These are phyloP conservation scores for Ascodesmis nigricans DNA, from an alignment of 495 filamentous ascomycete genomes.

Conservation along the genomic window DNA sequence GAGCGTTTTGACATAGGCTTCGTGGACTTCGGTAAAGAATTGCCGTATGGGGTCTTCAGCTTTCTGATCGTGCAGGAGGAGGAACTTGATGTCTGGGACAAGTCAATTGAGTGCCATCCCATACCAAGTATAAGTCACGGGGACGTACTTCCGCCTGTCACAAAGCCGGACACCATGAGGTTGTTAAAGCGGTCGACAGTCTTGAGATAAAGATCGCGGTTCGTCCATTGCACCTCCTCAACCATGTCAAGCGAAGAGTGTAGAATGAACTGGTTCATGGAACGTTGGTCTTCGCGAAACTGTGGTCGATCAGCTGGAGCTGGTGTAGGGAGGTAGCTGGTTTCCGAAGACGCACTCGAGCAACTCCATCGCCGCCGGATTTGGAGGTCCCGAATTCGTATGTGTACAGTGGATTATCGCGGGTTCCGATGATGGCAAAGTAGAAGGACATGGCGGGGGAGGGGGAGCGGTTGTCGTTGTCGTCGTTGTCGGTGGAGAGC, in stretches of 20 bases:
- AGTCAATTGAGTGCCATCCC: too few relatives aligned
- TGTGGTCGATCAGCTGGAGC: conserved; percentile 1
- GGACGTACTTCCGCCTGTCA: conserved; percentile 46
- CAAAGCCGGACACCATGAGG: conserved; percentile 74
- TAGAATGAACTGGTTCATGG: conserved; percentile 94
- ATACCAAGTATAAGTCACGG: neutral
- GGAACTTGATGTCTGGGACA: conserved; percentile 45
- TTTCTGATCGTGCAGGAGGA: conserved; percentile 73
- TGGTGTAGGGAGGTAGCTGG: neutral
- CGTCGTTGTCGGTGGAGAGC: too few relatives aligned
- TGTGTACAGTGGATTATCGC: conserved; percentile 87
- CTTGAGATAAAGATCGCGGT: conserved; percentile 47
- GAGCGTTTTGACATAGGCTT: conserved; percentile 82
- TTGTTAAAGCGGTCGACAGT: conserved; percentile 82
- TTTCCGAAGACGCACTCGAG: conserved; percentile 29
- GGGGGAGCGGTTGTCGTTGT: neutral
- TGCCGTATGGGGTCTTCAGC: conserved; percentile 84
- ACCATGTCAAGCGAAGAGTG: conserved; percentile 82
- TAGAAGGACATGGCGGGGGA: conserved; percentile 65
- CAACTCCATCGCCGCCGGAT: conserved; percentile 72
- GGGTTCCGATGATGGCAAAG: conserved; percentile 82
- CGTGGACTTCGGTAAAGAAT: conserved; percentile 87
- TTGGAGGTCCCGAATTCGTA: conserved; percentile 91
- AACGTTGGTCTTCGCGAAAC: conserved; percentile 63
- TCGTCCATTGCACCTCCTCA: conserved; percentile 80